phyloP scores from a whole-genome alignment of 306 rosid genomes.

The Gynostemma pentaphyllum region DNA sequence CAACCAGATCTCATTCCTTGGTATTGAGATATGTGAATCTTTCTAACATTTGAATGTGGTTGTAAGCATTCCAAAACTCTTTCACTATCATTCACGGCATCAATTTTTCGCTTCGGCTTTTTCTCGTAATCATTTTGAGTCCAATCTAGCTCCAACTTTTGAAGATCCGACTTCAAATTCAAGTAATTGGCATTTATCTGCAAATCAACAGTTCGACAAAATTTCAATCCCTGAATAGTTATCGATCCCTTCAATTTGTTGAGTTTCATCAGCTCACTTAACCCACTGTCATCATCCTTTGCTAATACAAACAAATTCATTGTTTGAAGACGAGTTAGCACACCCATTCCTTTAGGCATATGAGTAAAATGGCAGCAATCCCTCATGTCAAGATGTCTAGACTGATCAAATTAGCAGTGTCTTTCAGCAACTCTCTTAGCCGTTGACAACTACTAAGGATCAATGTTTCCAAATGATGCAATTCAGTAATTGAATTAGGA shows the following conservation, averaged over 20 bases:
- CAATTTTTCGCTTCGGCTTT: neutral
- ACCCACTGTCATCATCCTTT: no score
- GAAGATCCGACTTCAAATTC: neutral
- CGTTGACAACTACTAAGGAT: neutral
- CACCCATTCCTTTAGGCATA: constrained; percentile 7
- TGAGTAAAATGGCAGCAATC: no score
- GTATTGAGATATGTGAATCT: no score
- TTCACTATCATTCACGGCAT: neutral
- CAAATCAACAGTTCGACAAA: no score
- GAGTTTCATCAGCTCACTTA: neutral
- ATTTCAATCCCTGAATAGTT: neutral
- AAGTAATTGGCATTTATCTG: neutral
- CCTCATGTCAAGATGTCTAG: neutral
- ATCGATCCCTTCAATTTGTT: neutral
- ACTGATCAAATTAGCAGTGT: neutral
- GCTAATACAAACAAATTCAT: no score
- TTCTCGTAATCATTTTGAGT: neutral
- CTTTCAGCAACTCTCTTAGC: neutral
- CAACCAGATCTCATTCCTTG: neutral
- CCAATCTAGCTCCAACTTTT: neutral
- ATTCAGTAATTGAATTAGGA: neutral
- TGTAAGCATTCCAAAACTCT: neutral
- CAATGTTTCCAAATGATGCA: neutral
- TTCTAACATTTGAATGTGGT: neutral
- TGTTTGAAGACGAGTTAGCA: constrained; percentile 1